Base-by-base conservation (phyloP, 768 basidiomycete species). In the Fistulinella prunicolor region DNA sequence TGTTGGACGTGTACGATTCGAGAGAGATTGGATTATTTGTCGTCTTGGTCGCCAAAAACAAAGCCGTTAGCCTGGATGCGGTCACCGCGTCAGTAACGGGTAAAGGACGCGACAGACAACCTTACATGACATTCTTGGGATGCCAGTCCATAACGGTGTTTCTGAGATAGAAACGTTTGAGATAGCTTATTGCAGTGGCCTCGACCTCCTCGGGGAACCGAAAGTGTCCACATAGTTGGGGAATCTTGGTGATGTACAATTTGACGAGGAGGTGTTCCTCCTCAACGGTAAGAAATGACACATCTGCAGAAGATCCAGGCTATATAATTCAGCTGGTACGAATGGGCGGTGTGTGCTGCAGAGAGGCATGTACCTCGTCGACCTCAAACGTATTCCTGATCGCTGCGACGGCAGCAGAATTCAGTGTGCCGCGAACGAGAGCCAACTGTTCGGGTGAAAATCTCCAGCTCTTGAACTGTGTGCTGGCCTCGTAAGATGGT, bases 111-210 rank as follows among this genome's bases (percentile, higher is more conserved):
- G 28, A 43, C 29, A 44, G 24, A 32, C n/a, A 12, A 9, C 68
- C 85, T 41, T 61, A 96, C 96, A 99, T 99, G 60, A 99, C 91
- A 61, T 91, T 94, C 70, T 94, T 95, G 0, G 96, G 96, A 71
- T 98, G 96, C 86, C 92, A 97, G 64, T 98, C 96, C 94, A 98
- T 97, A 44, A 94, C 92, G 2, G 94, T 98, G 62, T 98, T 98
- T 70, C 88, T 88, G 46, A 98, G 78, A 64, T 98, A 99, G 69
- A 99, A 99, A 4, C 96, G 79, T 66, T 98, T 98, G 57, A 99
- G 73, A 68, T 96, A 99, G 47, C 80, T 84, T 48, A 89, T 78
- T 0, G 94, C 93, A 4, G 95, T 97, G 0, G 92, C 89, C 66
- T 94, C 90, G 7, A 98, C 92, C 60, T 92, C 85, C 58, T 95